Evolutionary conservation across 169 alveolate species (phyloP), one percentile per base, ranked within the genome.

Genomic region (Eimeria tenella): DNA sequence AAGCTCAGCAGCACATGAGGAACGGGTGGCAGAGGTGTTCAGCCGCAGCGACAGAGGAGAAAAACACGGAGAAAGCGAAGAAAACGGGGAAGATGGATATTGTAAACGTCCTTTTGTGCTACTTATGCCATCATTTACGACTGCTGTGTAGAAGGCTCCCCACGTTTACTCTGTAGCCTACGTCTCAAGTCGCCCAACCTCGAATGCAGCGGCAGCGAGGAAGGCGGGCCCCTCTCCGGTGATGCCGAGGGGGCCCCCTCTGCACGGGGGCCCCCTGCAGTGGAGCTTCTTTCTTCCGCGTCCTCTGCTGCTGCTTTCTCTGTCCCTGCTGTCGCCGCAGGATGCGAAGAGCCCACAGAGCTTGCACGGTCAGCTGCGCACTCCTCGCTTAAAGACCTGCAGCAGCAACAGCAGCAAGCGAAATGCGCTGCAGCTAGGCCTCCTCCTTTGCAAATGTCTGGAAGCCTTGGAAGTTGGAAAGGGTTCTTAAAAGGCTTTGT

Each of bases 341-440:
- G 25, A 21, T 50, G 63, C 11, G 86, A 65, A 77, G 87, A 77
- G 50, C 87, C 87, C 50, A 68, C 63, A 17, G 87, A 77, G 87
- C 87, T 77, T 56, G 70, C 87, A 1, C 87, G 68, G 13, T 77
- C 87, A 17, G 23, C 70, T 5, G 87, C 31, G 60, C 25, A 19
- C 11, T 77, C 87, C 25, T 77, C 87, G 68, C 87, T 77, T 9
- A 77, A 21, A 4, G 87, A 77, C 87, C 87, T 77, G 87, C 87
- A 77, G 87, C 70, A 77, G 70, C 68, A 73, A 52, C 60, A 77
- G 68, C 68, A 77, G 68, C 70, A 77, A 21, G n/a, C 77, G 49
- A 11, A 68, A 68, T 0, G 31, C 49, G 31, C n/a, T 10, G 13
- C 77, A 68, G 31, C 21, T n/a, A 11, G 8, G 42, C 19, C 75